Base-by-base conservation (phyloP, 2,329 filamentous ascomycete species). In the Fusarium longipes region DNA sequence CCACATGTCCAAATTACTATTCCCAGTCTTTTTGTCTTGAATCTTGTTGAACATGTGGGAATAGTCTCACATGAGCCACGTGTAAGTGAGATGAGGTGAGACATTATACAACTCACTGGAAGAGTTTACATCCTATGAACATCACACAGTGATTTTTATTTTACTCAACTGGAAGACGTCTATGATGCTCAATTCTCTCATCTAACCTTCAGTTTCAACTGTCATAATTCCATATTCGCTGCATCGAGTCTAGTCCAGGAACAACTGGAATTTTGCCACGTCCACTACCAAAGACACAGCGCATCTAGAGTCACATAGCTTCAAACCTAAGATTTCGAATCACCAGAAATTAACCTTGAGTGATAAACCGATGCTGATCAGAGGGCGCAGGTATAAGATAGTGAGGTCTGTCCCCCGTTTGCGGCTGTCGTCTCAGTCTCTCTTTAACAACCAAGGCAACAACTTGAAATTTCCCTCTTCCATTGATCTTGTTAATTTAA, bases 251-350 rank as follows among this genome's bases (percentile, higher is more conserved):
- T 65, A 65, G 62, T 45, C 24, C 53, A 65, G 60, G 60, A 60
- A 65, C 62, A 36, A 62, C 61, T 65, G 63, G 61, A 65, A 65
- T 65, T 55, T 61, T 45, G 61, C 55, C 63, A 56, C 61, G n/a
- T 5, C 25, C 27, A 17, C 48, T 25, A 35, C 4, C 30, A 18
- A 48, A 60, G 43, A 35, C 17, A 32, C 38, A 17, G 6, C 3
- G 29, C 25, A 44, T 65, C 63, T 65, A 56, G 61, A 65, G 61
- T 17, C 25, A 15, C 12, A 56, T 65, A 47, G 61, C 40, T 50
- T 18, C 39, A 43, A 65, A 65, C 61, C 22, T 65, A 65, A 25
- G 15, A 2, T 2, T 1, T 8, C 9, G 15, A 14, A 15, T n/a
- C 27, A 22, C 4, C 12, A 8, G n/a, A 33, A n/a, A 14, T 32